Conservation (phyloP, 78 protist species). For the Dictyostelium capitatum region DNA sequence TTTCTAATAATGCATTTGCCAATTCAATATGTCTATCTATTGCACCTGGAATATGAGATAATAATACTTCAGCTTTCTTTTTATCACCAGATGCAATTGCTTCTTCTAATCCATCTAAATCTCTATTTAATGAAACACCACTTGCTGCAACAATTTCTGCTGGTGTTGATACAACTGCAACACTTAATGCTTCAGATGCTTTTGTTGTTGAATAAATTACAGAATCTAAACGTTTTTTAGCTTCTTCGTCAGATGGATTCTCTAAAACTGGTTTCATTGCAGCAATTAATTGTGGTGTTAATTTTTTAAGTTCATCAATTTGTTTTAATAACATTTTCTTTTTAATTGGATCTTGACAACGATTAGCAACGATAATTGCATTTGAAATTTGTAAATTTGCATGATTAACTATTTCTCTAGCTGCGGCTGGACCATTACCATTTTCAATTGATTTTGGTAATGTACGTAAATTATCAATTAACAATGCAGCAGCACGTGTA, state of each 20-base stretch:
- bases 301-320: slow-evolving; percentile 66
- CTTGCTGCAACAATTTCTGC: slow-evolving; percentile 64
- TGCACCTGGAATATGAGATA: slow-evolving; percentile 20
- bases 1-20: slow-evolving; percentile 28
- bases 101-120: slow-evolving; percentile 47
- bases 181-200: slow-evolving; percentile 54
- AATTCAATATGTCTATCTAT: slow-evolving; percentile 72
- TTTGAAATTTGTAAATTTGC: slow-evolving; percentile 75
- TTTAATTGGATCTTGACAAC: slow-evolving; percentile 78
- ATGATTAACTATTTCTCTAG: slow-evolving; percentile 60
- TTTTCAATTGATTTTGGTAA: slow-evolving; percentile 51
- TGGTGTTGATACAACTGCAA: slow-evolving; percentile 61
- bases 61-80: slow-evolving; percentile 34
- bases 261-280: slow-evolving; percentile 71
- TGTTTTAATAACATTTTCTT: slow-evolving; percentile 71
- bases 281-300: slow-evolving; percentile 62
- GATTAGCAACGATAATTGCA: slow-evolving; percentile 64
- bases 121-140: slow-evolving; percentile 62
- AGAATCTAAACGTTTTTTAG: slow-evolving; percentile 49
- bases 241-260: slow-evolving; percentile 58
- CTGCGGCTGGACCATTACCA: slow-evolving; percentile 72
- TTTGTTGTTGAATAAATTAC: slow-evolving; percentile 56
- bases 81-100: slow-evolving; percentile 52
- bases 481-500: not conserved
- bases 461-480: slow-evolving; percentile 38